Evolutionary conservation across 202 grass and related monocot species (phyloP).

Genomic region (Hordeum pubiflorum): DNA sequence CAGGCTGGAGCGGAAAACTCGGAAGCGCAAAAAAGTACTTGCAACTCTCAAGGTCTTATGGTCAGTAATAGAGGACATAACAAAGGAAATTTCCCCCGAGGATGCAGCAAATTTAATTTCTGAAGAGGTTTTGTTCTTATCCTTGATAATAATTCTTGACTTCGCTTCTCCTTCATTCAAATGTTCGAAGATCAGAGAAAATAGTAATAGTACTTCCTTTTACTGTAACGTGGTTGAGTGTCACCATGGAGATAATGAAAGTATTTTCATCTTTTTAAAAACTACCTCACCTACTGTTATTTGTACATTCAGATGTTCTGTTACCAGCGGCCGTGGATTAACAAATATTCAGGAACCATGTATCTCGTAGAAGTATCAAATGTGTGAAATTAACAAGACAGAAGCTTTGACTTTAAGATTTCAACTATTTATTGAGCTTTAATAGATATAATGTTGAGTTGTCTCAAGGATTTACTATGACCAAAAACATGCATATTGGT

Average conservation of each 20-base stretch:
- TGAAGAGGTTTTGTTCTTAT: constrained; percentile 59
- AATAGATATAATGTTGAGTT: not conserved
- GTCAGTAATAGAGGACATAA: constrained; percentile 76
- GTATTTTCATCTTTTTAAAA: not conserved
- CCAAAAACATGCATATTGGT: not conserved
- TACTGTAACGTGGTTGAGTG: not conserved
- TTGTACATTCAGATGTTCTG: not conserved
- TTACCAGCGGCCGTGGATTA: not conserved
- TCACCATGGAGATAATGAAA: not conserved
- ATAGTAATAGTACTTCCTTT: not conserved
- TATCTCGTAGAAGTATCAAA: not conserved
- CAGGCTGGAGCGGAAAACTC: constrained; percentile 85
- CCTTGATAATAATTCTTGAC: not conserved
- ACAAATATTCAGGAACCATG: not conserved
- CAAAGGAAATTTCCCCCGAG: constrained; percentile 74
- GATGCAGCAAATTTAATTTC: constrained; percentile 77
- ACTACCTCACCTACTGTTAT: not conserved
- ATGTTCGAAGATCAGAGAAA: not conserved
- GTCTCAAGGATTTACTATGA: not conserved
- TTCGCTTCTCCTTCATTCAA: not conserved
- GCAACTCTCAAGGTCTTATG: constrained; percentile 85
- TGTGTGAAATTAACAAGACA: not conserved
- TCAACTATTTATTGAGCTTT: not conserved
- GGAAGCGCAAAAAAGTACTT: constrained; percentile 81
- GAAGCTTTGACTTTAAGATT: not conserved